phyloP scores from a whole-genome alignment of 2,329 filamentous ascomycete genomes.

The Helotiales sp. region DNA sequence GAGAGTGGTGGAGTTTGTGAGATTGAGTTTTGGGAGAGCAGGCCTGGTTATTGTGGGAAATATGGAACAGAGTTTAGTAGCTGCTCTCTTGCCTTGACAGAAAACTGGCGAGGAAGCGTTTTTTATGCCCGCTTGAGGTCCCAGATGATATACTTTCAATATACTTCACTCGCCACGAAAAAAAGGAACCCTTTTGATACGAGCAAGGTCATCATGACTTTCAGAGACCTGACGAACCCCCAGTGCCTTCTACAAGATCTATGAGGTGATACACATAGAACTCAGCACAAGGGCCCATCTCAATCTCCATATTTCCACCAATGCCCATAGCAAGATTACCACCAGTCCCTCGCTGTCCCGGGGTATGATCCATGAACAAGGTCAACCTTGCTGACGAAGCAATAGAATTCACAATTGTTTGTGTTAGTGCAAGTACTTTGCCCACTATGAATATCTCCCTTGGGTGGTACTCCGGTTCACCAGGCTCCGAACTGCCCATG shows the following conservation, averaged over 20 bases:
- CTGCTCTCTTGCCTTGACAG: too few relatives aligned
- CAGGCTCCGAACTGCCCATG: background rate
- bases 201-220: too few relatives aligned
- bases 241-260: constrained; percentile 23
- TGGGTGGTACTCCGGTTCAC: constrained; percentile 25
- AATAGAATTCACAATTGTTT: constrained; percentile 51
- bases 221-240: too few relatives aligned
- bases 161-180: background rate
- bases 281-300: constrained; percentile 48
- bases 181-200: background rate
- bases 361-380: too few relatives aligned
- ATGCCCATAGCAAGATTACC: constrained; percentile 56
- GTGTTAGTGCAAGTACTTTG: constrained; percentile 52
- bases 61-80: too few relatives aligned
- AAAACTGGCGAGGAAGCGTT: too few relatives aligned
- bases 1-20: constrained; percentile 26
- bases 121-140: too few relatives aligned
- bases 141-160: too few relatives aligned
- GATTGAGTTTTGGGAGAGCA: too few relatives aligned
- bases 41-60: too few relatives aligned
- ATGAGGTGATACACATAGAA: constrained; percentile 51
- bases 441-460: constrained; percentile 54
- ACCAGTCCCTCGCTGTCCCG: too few relatives aligned
- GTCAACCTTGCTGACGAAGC: constrained; percentile 49
- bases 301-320: constrained; percentile 46